Evolutionary conservation across 2,329 filamentous ascomycete genomes (phyloP), one percentile per base, ranked within the genome.

Genomic region (Paraconiothyrium sp.): DNA sequence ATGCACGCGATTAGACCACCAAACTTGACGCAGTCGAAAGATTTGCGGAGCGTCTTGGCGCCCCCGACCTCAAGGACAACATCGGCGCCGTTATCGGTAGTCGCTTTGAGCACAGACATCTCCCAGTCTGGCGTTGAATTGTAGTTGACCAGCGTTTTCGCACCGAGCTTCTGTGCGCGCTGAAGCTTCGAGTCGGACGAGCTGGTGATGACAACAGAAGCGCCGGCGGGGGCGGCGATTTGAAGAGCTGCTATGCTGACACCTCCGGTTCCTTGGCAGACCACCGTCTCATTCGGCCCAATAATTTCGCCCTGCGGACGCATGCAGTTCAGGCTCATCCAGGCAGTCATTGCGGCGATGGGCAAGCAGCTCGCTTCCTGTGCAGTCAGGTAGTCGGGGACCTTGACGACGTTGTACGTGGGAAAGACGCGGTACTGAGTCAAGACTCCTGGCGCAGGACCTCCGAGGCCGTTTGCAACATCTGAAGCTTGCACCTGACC

Each of bases 271-370:
- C 80, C 81, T 60, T 82, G 79, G 54, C 80, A 72, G 9, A 82
- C 70, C 2, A 82, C 73, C 60, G 65, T 77, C 65, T 70, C 75
- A 46, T 64, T 75, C 51, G 58, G 59, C 34, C 84, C 84, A 1
- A 83, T 82, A 22, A 82, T 81, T 55, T 85, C 77, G 0, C 85
- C 86, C 0, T 86, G 69, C 0, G 86, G 84, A 30, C 84, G 79
- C 79, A 88, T 84, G 49, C 85, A 84, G 74, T 90, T 89, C 67
- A 91, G 80, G 9, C 85, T 81, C 85, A 88, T 89, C 87, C 86
- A 90, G 0, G 88, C 88, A 2, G 89, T 90, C 34, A 90, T 81
- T 1, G 82, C 83, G 0, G 88, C 87, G 62, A 90, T 86, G 8
- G 88, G 87, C 6, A 90, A 72, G 47, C 85, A 87, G 22, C 82